Conservation (phyloP, 345 rosid species). For the Cardamine occulta region DNA sequence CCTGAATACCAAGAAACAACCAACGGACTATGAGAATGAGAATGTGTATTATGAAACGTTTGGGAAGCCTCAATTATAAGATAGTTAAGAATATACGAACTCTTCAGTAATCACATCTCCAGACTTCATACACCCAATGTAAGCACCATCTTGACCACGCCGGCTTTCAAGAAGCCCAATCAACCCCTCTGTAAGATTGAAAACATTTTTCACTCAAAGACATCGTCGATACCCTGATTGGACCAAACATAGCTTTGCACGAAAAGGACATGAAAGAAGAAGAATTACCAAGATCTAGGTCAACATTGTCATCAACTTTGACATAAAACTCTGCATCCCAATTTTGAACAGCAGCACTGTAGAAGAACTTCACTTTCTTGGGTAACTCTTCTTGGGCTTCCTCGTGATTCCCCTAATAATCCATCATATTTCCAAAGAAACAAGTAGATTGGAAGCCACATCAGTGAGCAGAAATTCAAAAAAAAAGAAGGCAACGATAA, state of each 20-base stretch:
- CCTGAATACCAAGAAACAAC: slow-evolving; percentile 55
- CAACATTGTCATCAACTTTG: slow-evolving; percentile 80
- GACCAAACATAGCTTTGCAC: slow-evolving; percentile 22
- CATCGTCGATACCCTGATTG: background rate
- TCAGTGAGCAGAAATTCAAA: slow-evolving; percentile 10
- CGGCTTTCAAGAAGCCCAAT: slow-evolving; percentile 73
- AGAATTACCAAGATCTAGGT: slow-evolving; percentile 80
- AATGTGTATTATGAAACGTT: background rate
- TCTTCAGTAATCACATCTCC: slow-evolving; percentile 82
- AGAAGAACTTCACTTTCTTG: slow-evolving; percentile 85
- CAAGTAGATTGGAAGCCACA: slow-evolving; percentile 21
- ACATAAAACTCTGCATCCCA: slow-evolving; percentile 98
- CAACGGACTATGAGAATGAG: slow-evolving; percentile 17
- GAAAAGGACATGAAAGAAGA: slow-evolving; percentile 30
- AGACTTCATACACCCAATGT: slow-evolving; percentile 98
- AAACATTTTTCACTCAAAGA: slow-evolving; percentile 31
- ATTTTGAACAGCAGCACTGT: slow-evolving; percentile 79
- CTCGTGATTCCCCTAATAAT: slow-evolving; percentile 87
- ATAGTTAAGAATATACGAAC: slow-evolving; percentile 50
- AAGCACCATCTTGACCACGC: slow-evolving; percentile 75
- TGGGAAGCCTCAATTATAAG: slow-evolving; percentile 12
- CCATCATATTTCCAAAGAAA: background rate
- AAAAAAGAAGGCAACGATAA: slow-evolving; percentile 24
- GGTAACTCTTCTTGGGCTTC: slow-evolving; percentile 96
- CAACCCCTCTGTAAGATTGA: slow-evolving; percentile 65